Percentiles rank a stretch among this genome's conserved stretches.
phyloP scores from a whole-genome alignment of 1,284 basidiomycete genomes.

The Pyrrhoderma noxium region DNA sequence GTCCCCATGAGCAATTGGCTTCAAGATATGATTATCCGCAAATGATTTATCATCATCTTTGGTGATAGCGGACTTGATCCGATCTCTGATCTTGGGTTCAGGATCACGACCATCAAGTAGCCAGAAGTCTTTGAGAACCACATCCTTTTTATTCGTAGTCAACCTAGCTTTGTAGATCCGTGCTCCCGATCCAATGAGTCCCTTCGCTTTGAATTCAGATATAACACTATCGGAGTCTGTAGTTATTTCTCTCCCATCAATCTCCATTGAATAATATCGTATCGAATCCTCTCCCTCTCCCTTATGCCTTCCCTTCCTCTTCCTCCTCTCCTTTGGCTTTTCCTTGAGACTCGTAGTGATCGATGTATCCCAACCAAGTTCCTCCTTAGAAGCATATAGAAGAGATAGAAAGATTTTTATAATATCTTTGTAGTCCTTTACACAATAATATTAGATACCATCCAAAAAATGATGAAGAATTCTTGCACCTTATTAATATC shows the following conservation, averaged over 20 bases:
- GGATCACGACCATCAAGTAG: background rate
- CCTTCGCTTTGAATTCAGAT: background rate
- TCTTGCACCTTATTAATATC: too few species aligned
- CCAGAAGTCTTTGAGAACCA: background rate
- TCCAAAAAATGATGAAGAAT: background rate
- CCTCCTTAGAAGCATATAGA: background rate
- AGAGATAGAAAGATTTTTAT: background rate
- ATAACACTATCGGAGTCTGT: background rate
- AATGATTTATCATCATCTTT: background rate
- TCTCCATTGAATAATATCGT: background rate
- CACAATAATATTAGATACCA: background rate
- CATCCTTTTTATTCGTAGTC: background rate
- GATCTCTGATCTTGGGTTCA: background rate
- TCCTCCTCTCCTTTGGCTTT: too few species aligned
- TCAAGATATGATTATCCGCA: background rate
- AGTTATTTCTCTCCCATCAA: background rate
- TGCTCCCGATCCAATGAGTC: background rate
- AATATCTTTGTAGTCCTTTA: background rate
- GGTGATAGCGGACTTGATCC: background rate
- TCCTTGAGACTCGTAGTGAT: conserved; percentile 3
- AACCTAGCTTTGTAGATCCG: background rate
- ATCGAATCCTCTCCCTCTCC: background rate
- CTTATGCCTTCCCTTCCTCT: background rate
- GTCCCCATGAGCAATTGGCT: background rate
- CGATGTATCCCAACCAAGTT: conserved; percentile 3